phyloP scores from a whole-genome alignment of 768 basidiomycete species.

The Phylloporus sp. region DNA sequence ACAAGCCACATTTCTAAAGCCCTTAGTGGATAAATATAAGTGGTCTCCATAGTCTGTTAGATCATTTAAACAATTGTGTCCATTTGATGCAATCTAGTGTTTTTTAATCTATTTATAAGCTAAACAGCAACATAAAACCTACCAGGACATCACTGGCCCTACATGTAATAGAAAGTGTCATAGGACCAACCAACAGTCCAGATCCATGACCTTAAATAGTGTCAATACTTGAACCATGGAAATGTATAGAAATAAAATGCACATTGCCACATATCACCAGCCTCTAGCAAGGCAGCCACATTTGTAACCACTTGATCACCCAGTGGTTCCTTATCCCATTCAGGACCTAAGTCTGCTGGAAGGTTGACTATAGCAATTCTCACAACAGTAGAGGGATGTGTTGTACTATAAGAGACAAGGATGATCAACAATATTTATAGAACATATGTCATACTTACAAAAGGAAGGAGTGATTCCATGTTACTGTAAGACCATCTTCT shows the following conservation, averaged over 20 bases:
- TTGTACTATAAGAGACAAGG: neutral
- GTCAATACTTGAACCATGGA: neutral
- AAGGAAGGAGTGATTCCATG: neutral
- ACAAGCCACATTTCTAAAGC: neutral
- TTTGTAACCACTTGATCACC: too few species aligned
- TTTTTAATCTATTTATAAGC: neutral
- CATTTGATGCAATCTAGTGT: neutral
- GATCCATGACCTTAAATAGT: neutral
- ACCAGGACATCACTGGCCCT: neutral
- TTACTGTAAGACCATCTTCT: neutral
- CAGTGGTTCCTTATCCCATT: too few species aligned
- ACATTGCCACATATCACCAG: neutral
- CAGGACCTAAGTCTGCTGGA: neutral
- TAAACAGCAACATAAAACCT: neutral
- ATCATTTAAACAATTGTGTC: neutral
- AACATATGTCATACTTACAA: neutral
- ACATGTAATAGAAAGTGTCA: neutral
- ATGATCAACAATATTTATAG: neutral
- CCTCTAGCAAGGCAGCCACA: neutral
- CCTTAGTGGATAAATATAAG: neutral
- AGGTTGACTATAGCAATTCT: neutral
- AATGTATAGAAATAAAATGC: neutral
- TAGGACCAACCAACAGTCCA: neutral
- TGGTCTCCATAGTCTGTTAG: neutral
- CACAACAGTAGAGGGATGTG: neutral